These are phyloP conservation scores for Lentinula boryana DNA, from an alignment of 768 basidiomycete species.

Conservation along the genomic window DNA sequence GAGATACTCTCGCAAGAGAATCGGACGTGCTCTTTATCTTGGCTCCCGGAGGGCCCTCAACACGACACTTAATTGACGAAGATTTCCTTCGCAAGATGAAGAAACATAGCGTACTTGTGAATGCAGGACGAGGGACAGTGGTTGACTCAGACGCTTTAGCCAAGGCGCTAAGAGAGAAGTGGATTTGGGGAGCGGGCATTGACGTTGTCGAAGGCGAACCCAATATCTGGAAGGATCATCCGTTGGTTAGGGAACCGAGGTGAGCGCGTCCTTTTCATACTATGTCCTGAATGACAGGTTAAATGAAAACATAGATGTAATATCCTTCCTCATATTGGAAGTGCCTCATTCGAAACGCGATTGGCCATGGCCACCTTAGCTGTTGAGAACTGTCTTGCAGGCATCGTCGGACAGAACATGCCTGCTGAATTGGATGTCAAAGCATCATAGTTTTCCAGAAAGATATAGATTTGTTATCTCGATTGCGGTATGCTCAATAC, in stretches of 20 bases:
- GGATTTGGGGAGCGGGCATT: slow-evolving; percentile 89
- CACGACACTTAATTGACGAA: slow-evolving; percentile 68
- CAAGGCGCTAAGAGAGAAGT: slow-evolving; percentile 64
- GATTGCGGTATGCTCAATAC: neutral
- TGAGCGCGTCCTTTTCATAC: slow-evolving; percentile 22
- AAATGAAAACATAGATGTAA: slow-evolving; percentile 46
- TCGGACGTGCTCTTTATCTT: slow-evolving; percentile 86
- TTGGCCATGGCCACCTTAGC: slow-evolving; percentile 76
- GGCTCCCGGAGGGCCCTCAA: slow-evolving; percentile 66
- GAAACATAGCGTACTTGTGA: slow-evolving; percentile 74
- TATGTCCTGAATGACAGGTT: neutral
- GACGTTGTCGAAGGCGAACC: slow-evolving; percentile 97
- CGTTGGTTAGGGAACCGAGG: slow-evolving; percentile 73
- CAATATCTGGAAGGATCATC: slow-evolving; percentile 63
- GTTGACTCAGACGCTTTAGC: slow-evolving; percentile 90
- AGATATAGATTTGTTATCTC: neutral
- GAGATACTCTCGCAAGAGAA: slow-evolving; percentile 65
- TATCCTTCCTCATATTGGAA: slow-evolving; percentile 87
- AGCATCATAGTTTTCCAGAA: neutral
- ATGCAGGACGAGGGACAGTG: slow-evolving; percentile 77
- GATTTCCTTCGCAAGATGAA: slow-evolving; percentile 82
- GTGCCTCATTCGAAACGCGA: slow-evolving; percentile 83
- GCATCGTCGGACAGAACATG: slow-evolving; percentile 45
- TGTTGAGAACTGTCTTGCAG: slow-evolving; percentile 61
- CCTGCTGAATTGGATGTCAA: slow-evolving; percentile 39